These are phyloP conservation scores for Spathaspora hagerdaliae DNA, from an alignment of 805 yeast species.

Conservation along the genomic window DNA sequence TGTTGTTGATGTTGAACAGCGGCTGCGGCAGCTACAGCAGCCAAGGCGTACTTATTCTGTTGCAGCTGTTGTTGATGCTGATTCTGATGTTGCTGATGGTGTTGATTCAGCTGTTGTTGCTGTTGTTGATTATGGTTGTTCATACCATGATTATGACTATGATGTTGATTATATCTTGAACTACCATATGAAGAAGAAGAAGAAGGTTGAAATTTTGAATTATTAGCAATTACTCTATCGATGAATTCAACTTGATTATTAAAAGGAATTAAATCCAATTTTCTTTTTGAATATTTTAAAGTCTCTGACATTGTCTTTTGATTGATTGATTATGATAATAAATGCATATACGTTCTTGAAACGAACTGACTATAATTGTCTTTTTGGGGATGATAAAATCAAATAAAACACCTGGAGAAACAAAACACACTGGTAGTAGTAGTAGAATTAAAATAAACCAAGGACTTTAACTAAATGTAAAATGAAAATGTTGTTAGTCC, in stretches of 20 bases:
- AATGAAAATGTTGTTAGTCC: no score
- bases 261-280: constrained; percentile 24
- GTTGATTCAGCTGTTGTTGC: constrained; percentile 5
- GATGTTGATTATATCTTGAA: constrained; percentile 6
- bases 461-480: not conserved
- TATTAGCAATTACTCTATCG: constrained; percentile 9
- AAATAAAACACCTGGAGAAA: no score
- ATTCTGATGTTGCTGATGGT: constrained; percentile 3
- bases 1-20: constrained; percentile 26
- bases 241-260: constrained; percentile 24
- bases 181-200: constrained; percentile 2
- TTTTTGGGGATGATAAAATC: not conserved
- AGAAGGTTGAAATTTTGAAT: constrained; percentile 7
- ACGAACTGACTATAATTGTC: not conserved
- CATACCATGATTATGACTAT: not conserved
- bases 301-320: not conserved
- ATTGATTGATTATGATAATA: not conserved
- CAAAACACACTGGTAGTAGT: not conserved
- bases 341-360: not conserved
- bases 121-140: no score
- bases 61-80: constrained; percentile 9
- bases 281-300: constrained; percentile 19
- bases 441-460: not conserved
- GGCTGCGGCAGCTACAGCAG: constrained; percentile 31
- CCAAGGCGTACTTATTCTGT: constrained; percentile 21